Base-by-base conservation (phyloP, 2,329 filamentous ascomycete species). In the Exophiala phaeomuriformis region DNA sequence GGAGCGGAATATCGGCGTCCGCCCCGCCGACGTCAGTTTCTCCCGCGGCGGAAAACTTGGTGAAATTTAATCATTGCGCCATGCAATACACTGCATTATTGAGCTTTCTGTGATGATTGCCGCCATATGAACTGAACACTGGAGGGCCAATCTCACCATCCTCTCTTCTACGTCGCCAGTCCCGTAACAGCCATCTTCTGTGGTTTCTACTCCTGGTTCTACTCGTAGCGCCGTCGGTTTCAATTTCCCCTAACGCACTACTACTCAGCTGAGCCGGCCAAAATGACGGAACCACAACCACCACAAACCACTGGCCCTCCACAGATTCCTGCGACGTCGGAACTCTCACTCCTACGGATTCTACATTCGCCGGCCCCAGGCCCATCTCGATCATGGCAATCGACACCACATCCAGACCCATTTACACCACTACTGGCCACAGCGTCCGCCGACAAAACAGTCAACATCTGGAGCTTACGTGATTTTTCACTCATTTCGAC, bases 341-440 rank as follows among this genome's bases (percentile, higher is more conserved):
- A 47, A 36, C 56, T 55, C 39, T 45, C 46, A 8, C 58, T 59
- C 28, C 44, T 59, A 29, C 48, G 40, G 30, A 59, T 58, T 27
- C 56, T 62, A 7, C 42, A 48, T 30, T 47, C 49, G 19, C 51
- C 55, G 3, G 51, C 74, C 3, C 32, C 57, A 10, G 46, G 51
- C 3, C 42, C 55, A 9, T 54, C 58, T 4, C 88, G 93, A 63
- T 85, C 89, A 64, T 98, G 93, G 93, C 82, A 83, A 59, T 88
- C 88, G 19, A 75, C 84, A 53, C 88, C 90, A 1, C 93, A 98
- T 67, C 58, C 60, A 3, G 53, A 56, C 8, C 90, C 91, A 2
- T 85, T 83, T 30, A 83, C 93, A 19, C 91, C 93, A 2, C 80
- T 97, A 56, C 77, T 96, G 64, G 93, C 91, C 53, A 96, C 91